Evolutionary conservation across 768 basidiomycete genomes (phyloP).

Genomic region (Termitomyces eurrhizus): DNA sequence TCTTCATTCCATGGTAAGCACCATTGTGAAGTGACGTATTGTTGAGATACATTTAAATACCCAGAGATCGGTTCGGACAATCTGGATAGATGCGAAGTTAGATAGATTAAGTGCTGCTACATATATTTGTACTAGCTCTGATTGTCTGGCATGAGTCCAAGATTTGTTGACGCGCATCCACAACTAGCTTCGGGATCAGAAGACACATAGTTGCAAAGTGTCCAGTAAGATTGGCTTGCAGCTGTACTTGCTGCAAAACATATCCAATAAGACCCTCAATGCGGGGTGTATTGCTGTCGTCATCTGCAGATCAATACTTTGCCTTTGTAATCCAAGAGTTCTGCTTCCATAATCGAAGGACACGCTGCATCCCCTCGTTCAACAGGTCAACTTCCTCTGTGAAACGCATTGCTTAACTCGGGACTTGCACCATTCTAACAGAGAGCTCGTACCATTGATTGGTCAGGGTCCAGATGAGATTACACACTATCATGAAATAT

Average conservation of each 20-base stretch:
- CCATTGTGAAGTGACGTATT: too few species aligned
- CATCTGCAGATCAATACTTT: neutral
- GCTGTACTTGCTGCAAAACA: neutral
- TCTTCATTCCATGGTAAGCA: too few species aligned
- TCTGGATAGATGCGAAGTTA: neutral
- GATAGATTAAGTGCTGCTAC: neutral
- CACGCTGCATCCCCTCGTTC: slow-evolving; percentile 25
- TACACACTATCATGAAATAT: neutral
- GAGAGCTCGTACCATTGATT: neutral
- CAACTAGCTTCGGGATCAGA: neutral
- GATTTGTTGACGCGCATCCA: neutral
- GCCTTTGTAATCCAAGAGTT: neutral
- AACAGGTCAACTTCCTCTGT: slow-evolving; percentile 21
- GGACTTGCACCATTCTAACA: slow-evolving; percentile 25
- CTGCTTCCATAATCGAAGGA: slow-evolving; percentile 17
- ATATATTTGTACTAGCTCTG: neutral
- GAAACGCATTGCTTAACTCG: slow-evolving; percentile 2
- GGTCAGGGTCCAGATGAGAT: neutral
- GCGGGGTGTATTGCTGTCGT: neutral
- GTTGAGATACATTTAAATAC: too few species aligned
- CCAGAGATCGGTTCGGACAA: too few species aligned
- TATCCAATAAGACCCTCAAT: neutral
- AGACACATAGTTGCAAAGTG: neutral
- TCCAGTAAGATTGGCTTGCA: neutral
- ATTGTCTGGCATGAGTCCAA: neutral